These are phyloP conservation scores for Flueggea neowawraea DNA, from an alignment of 441 rosid species.

Conservation along the genomic window DNA sequence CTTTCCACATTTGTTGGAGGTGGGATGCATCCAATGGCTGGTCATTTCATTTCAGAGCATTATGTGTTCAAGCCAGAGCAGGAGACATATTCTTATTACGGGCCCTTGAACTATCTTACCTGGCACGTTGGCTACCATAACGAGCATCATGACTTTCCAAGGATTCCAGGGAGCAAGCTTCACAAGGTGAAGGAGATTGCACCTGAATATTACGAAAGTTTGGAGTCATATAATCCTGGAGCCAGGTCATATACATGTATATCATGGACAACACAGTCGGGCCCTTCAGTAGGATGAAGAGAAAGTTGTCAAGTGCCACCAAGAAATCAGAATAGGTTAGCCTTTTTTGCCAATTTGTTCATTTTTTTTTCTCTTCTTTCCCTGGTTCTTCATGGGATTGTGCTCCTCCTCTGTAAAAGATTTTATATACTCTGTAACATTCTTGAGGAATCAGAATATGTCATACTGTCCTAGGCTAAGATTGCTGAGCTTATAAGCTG, in stretches of 20 bases:
- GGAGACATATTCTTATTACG: slow-evolving; percentile 90
- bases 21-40: slow-evolving; percentile 95
- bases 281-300: slow-evolving; percentile 85
- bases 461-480: slow-evolving; percentile 5
- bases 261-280: slow-evolving; percentile 63
- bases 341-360: not conserved
- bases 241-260: slow-evolving; percentile 85
- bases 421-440: slow-evolving; percentile 15
- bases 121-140: slow-evolving; percentile 92
- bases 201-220: slow-evolving; percentile 66
- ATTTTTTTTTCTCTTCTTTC: not conserved
- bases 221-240: slow-evolving; percentile 69
- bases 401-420: not conserved
- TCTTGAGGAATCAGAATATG: slow-evolving; percentile 16
- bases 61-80: slow-evolving; percentile 77
- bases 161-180: slow-evolving; percentile 85
- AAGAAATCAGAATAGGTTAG: slow-evolving; percentile 53
- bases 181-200: slow-evolving; percentile 83
- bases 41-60: slow-evolving; percentile 91
- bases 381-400: too few species aligned
- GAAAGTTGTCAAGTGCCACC: slow-evolving; percentile 36
- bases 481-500: not conserved
- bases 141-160: slow-evolving; percentile 92
- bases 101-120: slow-evolving; percentile 69
- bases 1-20: slow-evolving; percentile 94